Evolutionary conservation across 768 basidiomycete genomes (phyloP).

Genomic region (Trametes maxima): DNA sequence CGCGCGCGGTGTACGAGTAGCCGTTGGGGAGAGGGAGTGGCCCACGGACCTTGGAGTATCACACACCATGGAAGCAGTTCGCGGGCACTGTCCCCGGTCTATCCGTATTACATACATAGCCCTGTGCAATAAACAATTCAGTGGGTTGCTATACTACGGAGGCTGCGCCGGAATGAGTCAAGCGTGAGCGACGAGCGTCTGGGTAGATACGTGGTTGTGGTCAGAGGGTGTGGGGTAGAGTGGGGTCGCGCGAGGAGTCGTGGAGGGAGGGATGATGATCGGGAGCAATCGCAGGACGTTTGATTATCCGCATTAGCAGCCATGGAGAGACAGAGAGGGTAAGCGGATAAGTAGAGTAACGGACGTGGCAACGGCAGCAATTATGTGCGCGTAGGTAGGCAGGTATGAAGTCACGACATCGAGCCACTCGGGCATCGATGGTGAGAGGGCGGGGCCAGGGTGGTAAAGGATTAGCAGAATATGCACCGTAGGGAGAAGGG

Average conservation of each 20-base stretch:
- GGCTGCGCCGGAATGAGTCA: too few species aligned
- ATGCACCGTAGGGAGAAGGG: background rate
- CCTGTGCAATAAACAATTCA: too few species aligned
- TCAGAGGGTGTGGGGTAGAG: background rate
- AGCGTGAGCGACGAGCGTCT: too few species aligned
- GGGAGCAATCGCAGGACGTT: background rate
- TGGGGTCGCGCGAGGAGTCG: background rate
- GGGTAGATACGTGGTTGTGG: too few species aligned
- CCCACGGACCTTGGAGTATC: too few species aligned
- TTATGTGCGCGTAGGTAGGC: conserved; percentile 4
- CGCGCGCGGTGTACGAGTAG: background rate
- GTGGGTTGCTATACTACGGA: too few species aligned
- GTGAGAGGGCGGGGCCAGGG: background rate
- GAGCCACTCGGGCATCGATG: background rate
- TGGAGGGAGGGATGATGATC: background rate
- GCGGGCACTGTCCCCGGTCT: too few species aligned
- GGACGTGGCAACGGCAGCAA: background rate
- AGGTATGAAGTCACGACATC: background rate
- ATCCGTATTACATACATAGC: too few species aligned
- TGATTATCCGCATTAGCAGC: background rate
- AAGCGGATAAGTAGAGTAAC: background rate
- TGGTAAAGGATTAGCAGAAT: background rate
- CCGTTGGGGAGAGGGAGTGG: background rate
- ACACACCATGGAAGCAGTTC: too few species aligned
- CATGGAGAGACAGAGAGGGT: background rate